phyloP scores from a whole-genome alignment of 139 green algal species.

The Mychonastes homosphaera region DNA sequence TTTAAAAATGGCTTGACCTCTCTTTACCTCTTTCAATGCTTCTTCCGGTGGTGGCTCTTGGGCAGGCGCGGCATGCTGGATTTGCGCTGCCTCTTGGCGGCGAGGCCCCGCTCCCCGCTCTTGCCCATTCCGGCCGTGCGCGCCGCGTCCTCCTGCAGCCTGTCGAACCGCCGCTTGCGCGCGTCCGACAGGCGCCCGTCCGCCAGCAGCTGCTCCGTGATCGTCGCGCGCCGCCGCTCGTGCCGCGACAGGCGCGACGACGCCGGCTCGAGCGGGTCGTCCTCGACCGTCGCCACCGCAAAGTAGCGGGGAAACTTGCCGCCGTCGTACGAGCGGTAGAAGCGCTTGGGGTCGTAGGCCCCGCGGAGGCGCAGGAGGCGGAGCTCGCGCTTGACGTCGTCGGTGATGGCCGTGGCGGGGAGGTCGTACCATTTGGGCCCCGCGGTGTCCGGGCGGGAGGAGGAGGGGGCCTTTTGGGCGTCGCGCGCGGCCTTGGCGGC shows the following conservation, averaged over 20 bases:
- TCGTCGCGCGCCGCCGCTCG: slow-evolving; percentile 28
- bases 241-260: slow-evolving; percentile 25
- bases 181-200: slow-evolving; percentile 38
- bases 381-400: slow-evolving; percentile 62
- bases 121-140: too few relatives aligned
- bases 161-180: slow-evolving; percentile 38
- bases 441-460: neutral
- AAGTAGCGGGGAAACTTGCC: slow-evolving; percentile 67
- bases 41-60: too few relatives aligned
- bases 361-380: slow-evolving; percentile 61
- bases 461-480: neutral
- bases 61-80: too few relatives aligned
- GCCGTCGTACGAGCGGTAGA: slow-evolving; percentile 65
- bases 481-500: neutral
- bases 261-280: slow-evolving; percentile 58
- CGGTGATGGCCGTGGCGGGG: slow-evolving; percentile 41
- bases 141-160: slow-evolving; percentile 32
- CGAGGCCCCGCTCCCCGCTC: too few relatives aligned
- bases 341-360: slow-evolving; percentile 78
- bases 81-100: too few relatives aligned
- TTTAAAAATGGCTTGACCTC: too few relatives aligned
- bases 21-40: too few relatives aligned
- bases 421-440: slow-evolving; percentile 43
- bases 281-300: slow-evolving; percentile 51
- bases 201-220: slow-evolving; percentile 45